Base-by-base conservation (phyloP, 805 yeast genomes). In the Hanseniaspora singularis region DNA sequence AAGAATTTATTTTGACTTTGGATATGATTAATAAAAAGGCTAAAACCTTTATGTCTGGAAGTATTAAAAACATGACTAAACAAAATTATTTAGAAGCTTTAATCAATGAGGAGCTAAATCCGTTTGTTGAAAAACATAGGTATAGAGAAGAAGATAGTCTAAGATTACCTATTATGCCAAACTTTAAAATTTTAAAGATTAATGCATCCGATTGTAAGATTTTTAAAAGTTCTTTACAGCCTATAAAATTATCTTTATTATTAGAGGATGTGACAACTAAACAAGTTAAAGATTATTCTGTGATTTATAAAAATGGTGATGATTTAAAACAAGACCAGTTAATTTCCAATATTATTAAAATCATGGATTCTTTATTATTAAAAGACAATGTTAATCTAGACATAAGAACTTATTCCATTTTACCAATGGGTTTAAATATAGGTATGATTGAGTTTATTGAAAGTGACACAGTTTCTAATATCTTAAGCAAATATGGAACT, bases 361-460 rank as follows among this genome's bases (percentile, higher is more conserved):
- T 92, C 50, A 92, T 92, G 95, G 95, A 92, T 59, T 85, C 77
- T 58, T 71, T 92, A 37, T 64, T 92, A 44, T 76, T 81, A 52
- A 83, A 84, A 59, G 98, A 92, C 58, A 92, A 92, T 58, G 76
- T 92, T 49, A 96, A 92, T 61, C 67, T 92, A 58, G 77, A 76
- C 58, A 69, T 92, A 44, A 84, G 85, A 2, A 97, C 99, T 0
- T 92, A 92, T 58, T 76, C 79, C 51, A 88, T 89, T 50, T 62
- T 92, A 49, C 95, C 98, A 2, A 84, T 96, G 0, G 88, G 94
- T 4, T 78, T 94, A 8, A 73, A 75, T 5, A 96, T 88, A 46
- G 99, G 99, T 3, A 79, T 94, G 27, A 81, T 92, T 39, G 95
- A 92, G 62, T 92, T 88, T 61, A 76, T 92, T n/a, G 94, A 95